A percentile compares a stretch with the other conserved stretches of the same genome.
phyloP scores from a whole-genome alignment of 352 stramenopile genomes.

The Globisporangium spiculum region DNA sequence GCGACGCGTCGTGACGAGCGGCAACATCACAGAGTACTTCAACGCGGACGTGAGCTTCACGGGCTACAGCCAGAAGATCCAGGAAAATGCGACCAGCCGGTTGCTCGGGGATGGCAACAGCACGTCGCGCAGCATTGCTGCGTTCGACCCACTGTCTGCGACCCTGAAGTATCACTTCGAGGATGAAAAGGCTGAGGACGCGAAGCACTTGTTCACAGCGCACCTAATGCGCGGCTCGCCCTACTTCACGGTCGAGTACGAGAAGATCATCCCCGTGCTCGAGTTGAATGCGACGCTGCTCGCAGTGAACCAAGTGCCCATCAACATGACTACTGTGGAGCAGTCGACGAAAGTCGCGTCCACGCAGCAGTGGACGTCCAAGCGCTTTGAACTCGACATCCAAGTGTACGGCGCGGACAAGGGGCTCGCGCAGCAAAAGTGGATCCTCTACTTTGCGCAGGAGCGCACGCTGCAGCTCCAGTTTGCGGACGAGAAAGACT shows the following conservation, averaged over 20 bases:
- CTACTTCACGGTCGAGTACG: constrained; percentile 83
- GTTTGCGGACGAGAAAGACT: constrained; percentile 65
- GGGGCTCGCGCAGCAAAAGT: constrained; percentile 41
- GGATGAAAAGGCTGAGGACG: constrained; percentile 29
- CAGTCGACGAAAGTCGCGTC: constrained; percentile 14
- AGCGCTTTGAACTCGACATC: constrained; percentile 69
- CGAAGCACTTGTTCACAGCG: constrained; percentile 19
- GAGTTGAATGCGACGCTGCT: constrained; percentile 66
- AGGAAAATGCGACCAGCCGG: constrained; percentile 18
- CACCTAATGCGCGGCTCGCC: constrained; percentile 62
- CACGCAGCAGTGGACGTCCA: constrained; percentile 47
- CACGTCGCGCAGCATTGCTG: constrained; percentile 53
- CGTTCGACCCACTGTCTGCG: constrained; percentile 68
- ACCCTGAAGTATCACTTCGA: constrained; percentile 60
- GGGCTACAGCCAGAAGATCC: constrained; percentile 44
- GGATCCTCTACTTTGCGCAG: constrained; percentile 71
- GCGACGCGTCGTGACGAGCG: constrained; percentile 58
- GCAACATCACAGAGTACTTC: constrained; percentile 77
- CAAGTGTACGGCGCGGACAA: constrained; percentile 56
- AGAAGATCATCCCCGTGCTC: constrained; percentile 59
- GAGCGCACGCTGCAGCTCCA: constrained; percentile 64
- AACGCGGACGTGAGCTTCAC: constrained; percentile 73
- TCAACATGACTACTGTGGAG: constrained; percentile 28
- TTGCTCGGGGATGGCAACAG: constrained; percentile 67
- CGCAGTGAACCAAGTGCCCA: constrained; percentile 44